Conservation (phyloP, 2,329 filamentous ascomycete genomes). For the Cladophialophora carrionii region DNA sequence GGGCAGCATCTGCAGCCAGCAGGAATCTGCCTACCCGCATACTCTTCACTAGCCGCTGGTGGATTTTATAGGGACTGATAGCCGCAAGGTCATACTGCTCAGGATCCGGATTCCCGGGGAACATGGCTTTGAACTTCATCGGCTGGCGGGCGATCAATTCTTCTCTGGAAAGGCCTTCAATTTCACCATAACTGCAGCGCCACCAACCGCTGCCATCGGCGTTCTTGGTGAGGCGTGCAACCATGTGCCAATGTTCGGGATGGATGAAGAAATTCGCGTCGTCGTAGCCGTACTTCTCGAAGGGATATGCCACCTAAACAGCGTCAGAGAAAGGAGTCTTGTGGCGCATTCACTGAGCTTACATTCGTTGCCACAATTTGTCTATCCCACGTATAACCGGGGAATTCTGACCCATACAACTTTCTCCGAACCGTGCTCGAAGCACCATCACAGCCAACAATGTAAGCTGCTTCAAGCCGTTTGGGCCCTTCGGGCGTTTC, state of each 20-base stretch:
- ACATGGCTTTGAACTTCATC: constrained; percentile 60
- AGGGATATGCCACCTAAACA: constrained; percentile 30
- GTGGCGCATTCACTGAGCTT: constrained; percentile 10
- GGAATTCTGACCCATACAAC: constrained; percentile 34
- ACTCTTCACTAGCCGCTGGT: constrained; percentile 62
- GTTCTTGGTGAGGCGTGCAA: constrained; percentile 62
- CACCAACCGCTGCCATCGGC: constrained; percentile 58
- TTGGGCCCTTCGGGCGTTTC: constrained; percentile 32
- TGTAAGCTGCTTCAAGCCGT: constrained; percentile 47
- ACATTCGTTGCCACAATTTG: constrained; percentile 38
- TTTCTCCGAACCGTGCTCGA: constrained; percentile 35
- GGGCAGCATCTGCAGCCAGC: constrained; percentile 65
- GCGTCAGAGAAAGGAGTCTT: neutral
- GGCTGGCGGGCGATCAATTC: constrained; percentile 60
- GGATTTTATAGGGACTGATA: constrained; percentile 64
- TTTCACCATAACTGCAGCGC: constrained; percentile 67
- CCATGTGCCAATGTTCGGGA: constrained; percentile 66
- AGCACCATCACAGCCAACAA: constrained; percentile 50
- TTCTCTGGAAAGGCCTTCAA: constrained; percentile 57
- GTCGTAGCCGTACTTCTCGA: constrained; percentile 36
- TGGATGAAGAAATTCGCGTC: constrained; percentile 59
- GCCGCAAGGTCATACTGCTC: constrained; percentile 61
- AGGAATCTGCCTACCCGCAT: constrained; percentile 62
- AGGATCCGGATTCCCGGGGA: constrained; percentile 64
- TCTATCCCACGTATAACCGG: constrained; percentile 36